A percentile compares a stretch with the other conserved stretches of the same genome.
Evolutionary conservation across 306 rosid species (phyloP).

Genomic region (Calophaca sinica): DNA sequence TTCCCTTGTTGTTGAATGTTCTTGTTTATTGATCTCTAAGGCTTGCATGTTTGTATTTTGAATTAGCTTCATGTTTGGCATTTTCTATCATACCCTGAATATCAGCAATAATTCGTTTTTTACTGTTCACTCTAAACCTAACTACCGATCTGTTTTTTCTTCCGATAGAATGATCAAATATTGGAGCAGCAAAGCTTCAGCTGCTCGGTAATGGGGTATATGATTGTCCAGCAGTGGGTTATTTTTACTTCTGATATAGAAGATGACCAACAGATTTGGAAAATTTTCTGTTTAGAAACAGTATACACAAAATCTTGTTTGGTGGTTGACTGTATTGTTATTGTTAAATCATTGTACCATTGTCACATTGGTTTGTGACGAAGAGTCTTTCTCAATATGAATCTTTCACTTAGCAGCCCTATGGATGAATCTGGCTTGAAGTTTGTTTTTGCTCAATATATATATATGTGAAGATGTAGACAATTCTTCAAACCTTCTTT

Average conservation of each 20-base stretch:
- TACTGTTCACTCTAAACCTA: slow-evolving; percentile 18
- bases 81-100: slow-evolving; percentile 7
- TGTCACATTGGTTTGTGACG: background rate
- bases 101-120: slow-evolving; percentile 11
- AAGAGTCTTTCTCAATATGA: slow-evolving; percentile 23
- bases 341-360: slow-evolving; percentile 1
- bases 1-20: slow-evolving; percentile 3
- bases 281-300: background rate
- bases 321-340: slow-evolving; percentile 14
- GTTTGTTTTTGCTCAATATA: slow-evolving; percentile 31
- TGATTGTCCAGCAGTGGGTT: background rate
- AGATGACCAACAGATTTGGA: slow-evolving; percentile 7
- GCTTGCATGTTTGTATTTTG: slow-evolving; percentile 29
- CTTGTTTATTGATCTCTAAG: slow-evolving; percentile 38
- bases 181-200: background rate
- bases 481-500: background rate
- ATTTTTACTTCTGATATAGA: background rate
- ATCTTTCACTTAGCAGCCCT: background rate
- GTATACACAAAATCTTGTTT: slow-evolving; percentile 4
- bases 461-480: slow-evolving; percentile 24
- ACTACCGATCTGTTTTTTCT: background rate
- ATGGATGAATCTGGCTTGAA: slow-evolving; percentile 27
- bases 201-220: slow-evolving; percentile 2
- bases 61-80: slow-evolving; percentile 17
- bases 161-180: slow-evolving; percentile 16